Evolutionary conservation across 2,329 filamentous ascomycete genomes (phyloP).

Genomic region (Alternaria panax): DNA sequence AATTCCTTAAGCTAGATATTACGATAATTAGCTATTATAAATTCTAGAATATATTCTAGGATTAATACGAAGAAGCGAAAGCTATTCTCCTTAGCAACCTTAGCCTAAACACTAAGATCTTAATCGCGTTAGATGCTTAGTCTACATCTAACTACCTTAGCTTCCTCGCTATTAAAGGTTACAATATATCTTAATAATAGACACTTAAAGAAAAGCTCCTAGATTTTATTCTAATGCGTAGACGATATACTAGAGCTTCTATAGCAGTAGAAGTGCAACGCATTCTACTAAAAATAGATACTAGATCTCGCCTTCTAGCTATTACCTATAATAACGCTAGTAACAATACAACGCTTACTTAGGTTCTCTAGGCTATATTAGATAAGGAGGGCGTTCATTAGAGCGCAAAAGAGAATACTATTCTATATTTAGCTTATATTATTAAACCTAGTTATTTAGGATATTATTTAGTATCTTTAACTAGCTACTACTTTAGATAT

Average conservation of each 20-base stretch:
- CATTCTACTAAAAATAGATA: background rate
- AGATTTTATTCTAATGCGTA: constrained; percentile 9
- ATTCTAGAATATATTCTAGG: constrained; percentile 3
- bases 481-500: background rate
- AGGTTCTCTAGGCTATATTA: no score
- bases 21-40: constrained; percentile 13
- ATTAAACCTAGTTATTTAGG: constrained; percentile 11
- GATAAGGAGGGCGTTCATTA: background rate
- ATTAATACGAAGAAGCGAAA: constrained; percentile 3
- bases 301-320: background rate
- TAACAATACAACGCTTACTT: background rate
- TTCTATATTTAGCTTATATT: constrained; percentile 4
- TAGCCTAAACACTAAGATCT: constrained; percentile 1
- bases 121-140: constrained; percentile 7
- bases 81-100: background rate
- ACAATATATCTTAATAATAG: constrained; percentile 16
- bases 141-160: constrained; percentile 11
- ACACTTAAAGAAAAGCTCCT: constrained; percentile 4
- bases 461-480: constrained; percentile 5
- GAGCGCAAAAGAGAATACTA: constrained; percentile 1
- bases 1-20: constrained; percentile 5
- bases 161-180: constrained; percentile 10
- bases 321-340: background rate
- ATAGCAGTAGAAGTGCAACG: background rate
- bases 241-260: background rate